Evolutionary conservation across 345 rosid genomes (phyloP).

Genomic region (Salix purpurea): DNA sequence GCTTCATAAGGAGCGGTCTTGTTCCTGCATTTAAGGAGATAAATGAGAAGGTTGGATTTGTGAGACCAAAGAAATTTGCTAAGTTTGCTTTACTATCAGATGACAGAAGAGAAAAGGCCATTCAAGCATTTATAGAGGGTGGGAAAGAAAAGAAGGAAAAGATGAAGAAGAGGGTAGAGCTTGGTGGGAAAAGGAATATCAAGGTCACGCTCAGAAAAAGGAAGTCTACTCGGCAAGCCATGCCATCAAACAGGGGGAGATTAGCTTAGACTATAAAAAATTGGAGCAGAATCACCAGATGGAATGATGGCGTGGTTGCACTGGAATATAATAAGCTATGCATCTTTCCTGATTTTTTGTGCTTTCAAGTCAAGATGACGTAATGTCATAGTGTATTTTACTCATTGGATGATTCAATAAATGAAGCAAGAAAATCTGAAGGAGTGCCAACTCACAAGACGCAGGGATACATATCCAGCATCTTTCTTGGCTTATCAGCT

Average conservation of each 20-base stretch:
- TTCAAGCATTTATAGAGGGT: constrained; percentile 65
- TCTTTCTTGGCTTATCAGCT: neutral
- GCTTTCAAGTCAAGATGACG: neutral
- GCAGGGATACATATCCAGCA: neutral
- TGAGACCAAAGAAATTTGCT: constrained; percentile 82
- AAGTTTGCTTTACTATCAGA: constrained; percentile 73
- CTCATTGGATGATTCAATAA: neutral
- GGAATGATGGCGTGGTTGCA: neutral
- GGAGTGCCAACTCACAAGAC: neutral
- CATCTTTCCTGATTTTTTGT: neutral
- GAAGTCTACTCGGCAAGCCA: constrained; percentile 22
- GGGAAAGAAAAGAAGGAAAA: constrained; percentile 56
- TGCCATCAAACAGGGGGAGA: constrained; percentile 10
- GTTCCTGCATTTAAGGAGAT: constrained; percentile 91
- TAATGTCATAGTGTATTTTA: neutral
- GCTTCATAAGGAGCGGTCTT: constrained; percentile 75
- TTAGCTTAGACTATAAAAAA: neutral
- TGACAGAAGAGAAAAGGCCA: constrained; percentile 65
- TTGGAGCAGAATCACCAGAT: neutral
- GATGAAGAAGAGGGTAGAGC: constrained; percentile 39
- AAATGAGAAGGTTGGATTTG: constrained; percentile 64
- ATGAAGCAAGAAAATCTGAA: neutral
- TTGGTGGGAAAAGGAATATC: constrained; percentile 13
- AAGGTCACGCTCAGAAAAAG: constrained; percentile 17
- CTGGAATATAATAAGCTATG: neutral